Conservation (phyloP, 495 filamentous ascomycete species). For the Hypoxylon subgilvum region DNA sequence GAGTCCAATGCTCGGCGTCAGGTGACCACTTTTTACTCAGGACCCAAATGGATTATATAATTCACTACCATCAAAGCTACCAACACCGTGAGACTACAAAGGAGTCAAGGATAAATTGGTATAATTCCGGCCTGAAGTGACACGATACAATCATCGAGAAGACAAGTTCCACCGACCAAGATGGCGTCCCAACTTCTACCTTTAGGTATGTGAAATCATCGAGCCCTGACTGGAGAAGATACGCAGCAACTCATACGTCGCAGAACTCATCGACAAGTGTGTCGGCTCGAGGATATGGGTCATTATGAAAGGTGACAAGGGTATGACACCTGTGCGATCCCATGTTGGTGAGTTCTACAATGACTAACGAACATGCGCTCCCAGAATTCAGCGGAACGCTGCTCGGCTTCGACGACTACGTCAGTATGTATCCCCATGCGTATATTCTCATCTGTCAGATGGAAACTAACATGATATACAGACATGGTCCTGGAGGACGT, state of each 20-base stretch:
- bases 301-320: conserved; percentile 98
- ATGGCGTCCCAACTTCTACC: conserved; percentile 86
- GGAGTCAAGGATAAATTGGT: neutral
- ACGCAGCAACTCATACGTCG: neutral
- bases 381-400: conserved; percentile 93
- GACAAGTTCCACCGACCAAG: neutral
- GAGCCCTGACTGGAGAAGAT: neutral
- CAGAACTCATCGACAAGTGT: conserved; percentile 98
- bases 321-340: conserved; percentile 47
- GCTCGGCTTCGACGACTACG: conserved; percentile 97
- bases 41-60: too few species aligned
- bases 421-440: conserved; percentile 73
- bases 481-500: conserved; percentile 99
- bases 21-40: conserved; percentile 21
- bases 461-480: conserved; percentile 44
- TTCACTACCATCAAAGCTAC: too few species aligned
- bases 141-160: neutral
- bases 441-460: neutral
- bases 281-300: conserved; percentile 98
- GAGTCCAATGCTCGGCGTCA: conserved; percentile 18
- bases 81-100: too few species aligned
- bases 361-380: conserved; percentile 16
- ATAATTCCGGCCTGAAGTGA: neutral
- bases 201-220: conserved; percentile 61
- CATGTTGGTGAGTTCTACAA: neutral